Conservation (phyloP, 176 grass and related monocot species). For the Chrysopogon serrulatus region DNA sequence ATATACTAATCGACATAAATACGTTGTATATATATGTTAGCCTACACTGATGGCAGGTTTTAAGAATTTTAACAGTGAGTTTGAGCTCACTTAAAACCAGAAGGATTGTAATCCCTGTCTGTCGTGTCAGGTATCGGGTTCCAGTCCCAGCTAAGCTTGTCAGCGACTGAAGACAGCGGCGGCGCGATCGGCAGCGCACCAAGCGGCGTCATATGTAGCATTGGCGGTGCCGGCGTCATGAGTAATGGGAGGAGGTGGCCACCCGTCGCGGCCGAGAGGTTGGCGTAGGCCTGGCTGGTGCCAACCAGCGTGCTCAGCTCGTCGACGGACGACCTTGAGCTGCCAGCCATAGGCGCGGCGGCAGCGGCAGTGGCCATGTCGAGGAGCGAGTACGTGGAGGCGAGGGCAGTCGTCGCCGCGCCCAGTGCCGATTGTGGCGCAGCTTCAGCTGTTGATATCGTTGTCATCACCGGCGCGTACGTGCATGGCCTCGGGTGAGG, state of each 20-base stretch:
- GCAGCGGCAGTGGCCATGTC: conserved; percentile 18
- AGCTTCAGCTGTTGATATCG: background rate
- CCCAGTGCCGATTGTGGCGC: conserved; percentile 17
- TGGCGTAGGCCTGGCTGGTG: conserved; percentile 47
- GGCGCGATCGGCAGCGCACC: conserved; percentile 13
- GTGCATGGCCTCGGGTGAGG: conserved; percentile 6
- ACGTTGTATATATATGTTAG: conserved; percentile 19
- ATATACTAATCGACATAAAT: conserved; percentile 1
- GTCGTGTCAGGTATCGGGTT: conserved; percentile 44
- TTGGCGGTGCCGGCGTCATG: background rate
- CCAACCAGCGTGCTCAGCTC: conserved; percentile 70
- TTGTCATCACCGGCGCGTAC: conserved; percentile 26
- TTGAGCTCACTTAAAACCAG: conserved; percentile 61
- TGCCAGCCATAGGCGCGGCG: conserved; percentile 25
- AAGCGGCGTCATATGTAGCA: conserved; percentile 27
- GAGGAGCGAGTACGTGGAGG: conserved; percentile 61
- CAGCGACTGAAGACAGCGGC: conserved; percentile 12
- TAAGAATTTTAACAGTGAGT: conserved; percentile 18
- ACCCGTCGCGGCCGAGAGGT: conserved; percentile 9
- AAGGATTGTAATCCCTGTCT: conserved; percentile 40
- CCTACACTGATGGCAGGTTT: conserved; percentile 30
- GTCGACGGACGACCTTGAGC: conserved; percentile 37
- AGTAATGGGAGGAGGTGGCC: conserved; percentile 37
- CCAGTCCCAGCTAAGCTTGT: conserved; percentile 93
- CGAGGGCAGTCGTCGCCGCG: background rate